A percentile compares a stretch with the other conserved stretches of the same genome.
Conservation (phyloP, 495 filamentous ascomycete species). For the Amniculicola lignicola region DNA sequence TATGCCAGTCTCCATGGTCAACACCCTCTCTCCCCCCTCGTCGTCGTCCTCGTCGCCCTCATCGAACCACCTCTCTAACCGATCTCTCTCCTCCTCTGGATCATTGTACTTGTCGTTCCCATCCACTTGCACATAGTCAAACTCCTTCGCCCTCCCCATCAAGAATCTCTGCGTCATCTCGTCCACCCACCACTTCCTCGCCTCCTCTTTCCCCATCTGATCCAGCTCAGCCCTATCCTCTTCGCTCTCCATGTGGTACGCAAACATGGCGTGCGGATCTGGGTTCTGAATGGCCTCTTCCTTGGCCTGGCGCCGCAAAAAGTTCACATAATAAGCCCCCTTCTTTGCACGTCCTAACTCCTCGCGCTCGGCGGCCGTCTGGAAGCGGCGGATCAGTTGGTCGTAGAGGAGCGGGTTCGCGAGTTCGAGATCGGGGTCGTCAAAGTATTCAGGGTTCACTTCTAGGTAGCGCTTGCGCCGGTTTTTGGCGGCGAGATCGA, state of each 20-base stretch:
- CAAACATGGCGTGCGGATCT: slow-evolving; percentile 50
- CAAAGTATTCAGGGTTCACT: slow-evolving; percentile 62
- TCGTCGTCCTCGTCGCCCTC: slow-evolving; percentile 64
- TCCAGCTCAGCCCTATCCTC: slow-evolving; percentile 57
- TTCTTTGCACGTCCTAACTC: slow-evolving; percentile 65
- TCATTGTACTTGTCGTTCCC: slow-evolving; percentile 68
- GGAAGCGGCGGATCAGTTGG: slow-evolving; percentile 72
- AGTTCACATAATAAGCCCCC: slow-evolving; percentile 66
- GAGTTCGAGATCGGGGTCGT: slow-evolving; percentile 38
- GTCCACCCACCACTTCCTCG: slow-evolving; percentile 60
- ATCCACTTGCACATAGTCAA: slow-evolving; percentile 69
- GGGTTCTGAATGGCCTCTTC: slow-evolving; percentile 60
- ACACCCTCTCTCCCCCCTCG: slow-evolving; percentile 39
- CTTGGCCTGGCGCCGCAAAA: slow-evolving; percentile 69
- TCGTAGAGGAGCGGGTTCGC: slow-evolving; percentile 79
- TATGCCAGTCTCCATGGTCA: slow-evolving; percentile 71
- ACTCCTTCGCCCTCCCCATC: slow-evolving; percentile 67
- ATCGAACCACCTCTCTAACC: slow-evolving; percentile 69
- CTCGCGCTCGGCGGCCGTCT: slow-evolving; percentile 68
- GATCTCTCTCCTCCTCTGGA: slow-evolving; percentile 52
- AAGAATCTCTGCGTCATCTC: slow-evolving; percentile 70
- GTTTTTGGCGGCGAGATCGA: slow-evolving; percentile 55
- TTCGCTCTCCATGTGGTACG: slow-evolving; percentile 51
- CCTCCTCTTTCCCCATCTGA: slow-evolving; percentile 61
- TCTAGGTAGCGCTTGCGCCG: slow-evolving; percentile 64